phyloP scores from a whole-genome alignment of 2,329 filamentous ascomycete genomes.

The Fusarium sp. region DNA sequence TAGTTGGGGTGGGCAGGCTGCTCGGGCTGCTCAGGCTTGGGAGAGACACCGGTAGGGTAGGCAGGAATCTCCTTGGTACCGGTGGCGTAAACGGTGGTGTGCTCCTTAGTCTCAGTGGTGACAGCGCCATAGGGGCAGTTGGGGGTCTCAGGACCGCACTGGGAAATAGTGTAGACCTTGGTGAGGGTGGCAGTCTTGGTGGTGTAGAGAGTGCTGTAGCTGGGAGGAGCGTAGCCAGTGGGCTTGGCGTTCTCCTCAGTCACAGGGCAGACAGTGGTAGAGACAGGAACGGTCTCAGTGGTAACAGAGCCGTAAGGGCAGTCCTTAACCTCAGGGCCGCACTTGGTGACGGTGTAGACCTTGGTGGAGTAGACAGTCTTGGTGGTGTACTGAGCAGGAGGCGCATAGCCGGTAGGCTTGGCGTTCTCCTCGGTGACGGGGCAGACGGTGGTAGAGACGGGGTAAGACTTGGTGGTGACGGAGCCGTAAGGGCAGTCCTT shows the following conservation, averaged over 20 bases:
- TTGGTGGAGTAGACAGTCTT: conserved; percentile 50
- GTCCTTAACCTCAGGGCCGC: conserved; percentile 46
- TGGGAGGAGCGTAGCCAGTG: conserved; percentile 35
- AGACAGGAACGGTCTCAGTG: conserved; percentile 33
- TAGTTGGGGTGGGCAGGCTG: background rate
- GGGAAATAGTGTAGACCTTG: conserved; percentile 52
- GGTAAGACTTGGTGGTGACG: conserved; percentile 35
- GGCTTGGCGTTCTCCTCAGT: conserved; percentile 33
- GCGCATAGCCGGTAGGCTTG: conserved; percentile 35
- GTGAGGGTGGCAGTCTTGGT: conserved; percentile 52
- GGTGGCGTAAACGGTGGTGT: conserved; percentile 32
- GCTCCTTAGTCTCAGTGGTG: conserved; percentile 44
- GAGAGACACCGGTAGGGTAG: conserved; percentile 34
- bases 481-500: conserved; percentile 53
- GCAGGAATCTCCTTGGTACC: conserved; percentile 39
- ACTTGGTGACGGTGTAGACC: conserved; percentile 52
- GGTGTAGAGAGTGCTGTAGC: conserved; percentile 47
- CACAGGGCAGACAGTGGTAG: conserved; percentile 19
- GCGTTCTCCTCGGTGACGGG: conserved; percentile 35
- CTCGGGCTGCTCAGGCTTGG: conserved; percentile 25
- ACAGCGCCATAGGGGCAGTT: conserved; percentile 52
- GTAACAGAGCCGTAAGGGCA: conserved; percentile 51
- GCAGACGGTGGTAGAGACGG: conserved; percentile 41
- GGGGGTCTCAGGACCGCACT: conserved; percentile 49
- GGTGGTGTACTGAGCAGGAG: conserved; percentile 52